Evolutionary conservation across 176 grass and related monocot genomes (phyloP).

Genomic region (Cenchrus purpureus): DNA sequence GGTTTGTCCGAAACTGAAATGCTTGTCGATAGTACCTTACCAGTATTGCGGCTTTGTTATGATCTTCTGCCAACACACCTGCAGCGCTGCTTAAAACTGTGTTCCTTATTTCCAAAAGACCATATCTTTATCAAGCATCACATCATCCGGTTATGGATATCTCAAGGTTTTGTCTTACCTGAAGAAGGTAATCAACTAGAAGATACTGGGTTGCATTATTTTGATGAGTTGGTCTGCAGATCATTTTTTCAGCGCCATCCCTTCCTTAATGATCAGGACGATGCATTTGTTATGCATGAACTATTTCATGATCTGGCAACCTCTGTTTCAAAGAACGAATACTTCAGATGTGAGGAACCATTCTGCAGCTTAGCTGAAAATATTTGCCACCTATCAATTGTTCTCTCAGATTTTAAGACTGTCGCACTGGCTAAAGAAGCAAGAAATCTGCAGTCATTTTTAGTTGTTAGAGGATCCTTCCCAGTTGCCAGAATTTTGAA

Average conservation of each 20-base stretch:
- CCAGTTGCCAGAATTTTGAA: neutral
- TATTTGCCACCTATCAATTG: neutral
- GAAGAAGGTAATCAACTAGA: neutral
- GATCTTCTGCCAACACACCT: neutral
- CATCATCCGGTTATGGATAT: neutral
- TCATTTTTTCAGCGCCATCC: neutral
- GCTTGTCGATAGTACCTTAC: neutral
- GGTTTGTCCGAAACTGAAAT: neutral
- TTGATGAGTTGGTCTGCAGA: neutral
- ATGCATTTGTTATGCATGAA: neutral
- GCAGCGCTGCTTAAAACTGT: neutral
- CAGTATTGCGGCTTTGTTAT: neutral
- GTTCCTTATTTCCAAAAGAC: neutral
- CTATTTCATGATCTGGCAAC: neutral
- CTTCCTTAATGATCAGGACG: neutral
- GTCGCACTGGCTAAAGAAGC: neutral
- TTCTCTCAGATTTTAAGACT: conserved; percentile 2
- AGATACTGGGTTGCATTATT: neutral
- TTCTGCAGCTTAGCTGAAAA: neutral
- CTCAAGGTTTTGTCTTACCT: neutral
- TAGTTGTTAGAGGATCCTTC: neutral
- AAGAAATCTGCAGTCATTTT: neutral
- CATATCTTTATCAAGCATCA: neutral
- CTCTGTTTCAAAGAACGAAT: conserved; percentile 9
- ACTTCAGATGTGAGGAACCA: neutral